Percentiles rank a stretch among this genome's conserved stretches.
These are phyloP conservation scores for Coniferiporia weirii DNA, from an alignment of 1,284 basidiomycete species.

Conservation along the genomic window DNA sequence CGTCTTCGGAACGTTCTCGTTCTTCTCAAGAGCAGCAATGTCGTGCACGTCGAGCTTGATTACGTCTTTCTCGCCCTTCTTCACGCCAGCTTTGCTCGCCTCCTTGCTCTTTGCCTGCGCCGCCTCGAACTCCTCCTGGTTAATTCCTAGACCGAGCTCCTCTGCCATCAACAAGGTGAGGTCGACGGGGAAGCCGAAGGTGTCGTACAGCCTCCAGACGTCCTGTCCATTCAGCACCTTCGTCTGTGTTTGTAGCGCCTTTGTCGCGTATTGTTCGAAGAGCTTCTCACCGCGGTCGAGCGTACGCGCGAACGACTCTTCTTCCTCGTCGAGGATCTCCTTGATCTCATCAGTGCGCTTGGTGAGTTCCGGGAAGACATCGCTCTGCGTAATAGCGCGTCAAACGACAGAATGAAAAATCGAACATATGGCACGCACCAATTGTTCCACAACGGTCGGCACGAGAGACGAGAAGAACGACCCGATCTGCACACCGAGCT, in stretches of 20 bases:
- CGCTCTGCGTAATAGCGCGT: conserved; percentile 46
- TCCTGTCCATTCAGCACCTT: conserved; percentile 84
- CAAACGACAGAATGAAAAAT: neutral
- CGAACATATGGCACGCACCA: conserved; percentile 47
- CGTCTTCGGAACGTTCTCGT: conserved; percentile 82
- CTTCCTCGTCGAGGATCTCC: conserved; percentile 96
- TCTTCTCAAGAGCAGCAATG: conserved; percentile 81
- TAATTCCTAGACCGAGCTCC: conserved; percentile 82
- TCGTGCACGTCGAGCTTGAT: conserved; percentile 97
- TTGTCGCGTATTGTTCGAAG: conserved; percentile 86
- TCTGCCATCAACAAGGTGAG: conserved; percentile 97
- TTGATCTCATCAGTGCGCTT: conserved; percentile 84
- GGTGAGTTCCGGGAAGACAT: conserved; percentile 90
- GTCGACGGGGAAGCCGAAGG: conserved; percentile 97
- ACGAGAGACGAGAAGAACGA: conserved; percentile 92
- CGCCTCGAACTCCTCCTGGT: conserved; percentile 86
- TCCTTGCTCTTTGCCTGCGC: conserved; percentile 89
- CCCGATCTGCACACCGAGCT: conserved; percentile 91
- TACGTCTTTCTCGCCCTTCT: conserved; percentile 63
- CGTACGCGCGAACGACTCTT: conserved; percentile 94
- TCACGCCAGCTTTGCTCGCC: conserved; percentile 77
- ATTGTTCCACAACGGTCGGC: conserved; percentile 84
- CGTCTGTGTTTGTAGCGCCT: conserved; percentile 59
- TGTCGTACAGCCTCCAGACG: conserved; percentile 97
- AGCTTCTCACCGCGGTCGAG: conserved; percentile 95